Conservation (phyloP, 495 filamentous ascomycete species). For the Podospora appendiculata region DNA sequence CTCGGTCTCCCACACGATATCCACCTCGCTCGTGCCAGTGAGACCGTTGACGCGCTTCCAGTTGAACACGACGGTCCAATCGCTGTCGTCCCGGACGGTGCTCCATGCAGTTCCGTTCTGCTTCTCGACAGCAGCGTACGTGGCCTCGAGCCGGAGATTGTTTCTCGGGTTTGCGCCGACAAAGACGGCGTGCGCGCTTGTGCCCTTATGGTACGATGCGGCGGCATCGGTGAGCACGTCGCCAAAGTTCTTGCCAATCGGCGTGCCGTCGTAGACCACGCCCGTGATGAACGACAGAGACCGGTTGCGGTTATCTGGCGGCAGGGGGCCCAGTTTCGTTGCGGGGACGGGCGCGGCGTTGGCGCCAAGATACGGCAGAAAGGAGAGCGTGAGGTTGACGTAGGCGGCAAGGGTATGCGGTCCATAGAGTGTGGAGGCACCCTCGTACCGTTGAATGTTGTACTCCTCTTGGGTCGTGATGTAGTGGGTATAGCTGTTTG, state of each 20-base stretch:
- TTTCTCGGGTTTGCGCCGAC: conserved; percentile 89
- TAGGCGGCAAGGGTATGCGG: conserved; percentile 87
- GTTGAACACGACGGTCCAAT: conserved; percentile 73
- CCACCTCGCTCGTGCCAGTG: conserved; percentile 72
- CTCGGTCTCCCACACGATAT: conserved; percentile 72
- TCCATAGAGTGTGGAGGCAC: conserved; percentile 89
- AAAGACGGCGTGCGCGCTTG: conserved; percentile 57
- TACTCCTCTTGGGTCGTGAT: conserved; percentile 93
- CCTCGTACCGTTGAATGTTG: conserved; percentile 83
- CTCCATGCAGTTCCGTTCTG: conserved; percentile 47
- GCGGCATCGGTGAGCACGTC: conserved; percentile 55
- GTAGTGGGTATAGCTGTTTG: conserved; percentile 95
- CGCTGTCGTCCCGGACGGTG: conserved; percentile 60
- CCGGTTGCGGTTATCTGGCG: conserved; percentile 74
- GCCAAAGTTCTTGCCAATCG: conserved; percentile 70
- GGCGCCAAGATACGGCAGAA: conserved; percentile 60
- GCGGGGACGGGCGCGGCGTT: conserved; percentile 33
- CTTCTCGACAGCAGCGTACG: conserved; percentile 72
- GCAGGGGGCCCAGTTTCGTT: conserved; percentile 48
- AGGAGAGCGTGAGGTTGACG: conserved; percentile 71
- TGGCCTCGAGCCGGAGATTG: conserved; percentile 69
- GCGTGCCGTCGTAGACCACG: conserved; percentile 68
- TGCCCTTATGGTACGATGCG: conserved; percentile 45
- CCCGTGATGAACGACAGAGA: conserved; percentile 74
- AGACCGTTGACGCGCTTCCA: conserved; percentile 71